A percentile compares a stretch with the other conserved stretches of the same genome.
Evolutionary conservation across 495 filamentous ascomycete genomes (phyloP).

Genomic region (Aspergillus nidulans): DNA sequence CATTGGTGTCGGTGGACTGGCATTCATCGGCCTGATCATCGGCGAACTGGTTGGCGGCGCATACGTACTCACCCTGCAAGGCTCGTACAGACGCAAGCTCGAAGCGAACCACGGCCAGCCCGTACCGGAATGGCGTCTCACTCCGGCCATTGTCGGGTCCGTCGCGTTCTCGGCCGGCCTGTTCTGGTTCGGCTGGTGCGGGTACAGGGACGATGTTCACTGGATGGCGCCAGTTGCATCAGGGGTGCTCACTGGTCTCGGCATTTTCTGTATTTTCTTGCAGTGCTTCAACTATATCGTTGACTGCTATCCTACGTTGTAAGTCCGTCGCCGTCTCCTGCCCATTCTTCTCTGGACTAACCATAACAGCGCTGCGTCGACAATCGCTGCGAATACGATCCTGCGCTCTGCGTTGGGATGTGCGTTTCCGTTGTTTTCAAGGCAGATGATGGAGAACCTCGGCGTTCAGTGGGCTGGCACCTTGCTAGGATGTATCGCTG

Average conservation of each 20-base stretch:
- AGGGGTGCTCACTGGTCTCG: constrained; percentile 30
- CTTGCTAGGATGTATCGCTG: constrained; percentile 69
- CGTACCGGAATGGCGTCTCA: constrained; percentile 38
- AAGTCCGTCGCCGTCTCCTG: constrained; percentile 29
- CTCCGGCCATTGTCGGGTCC: constrained; percentile 46
- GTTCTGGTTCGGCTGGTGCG: constrained; percentile 50
- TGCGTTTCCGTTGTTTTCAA: constrained; percentile 76
- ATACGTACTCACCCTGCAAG: constrained; percentile 27
- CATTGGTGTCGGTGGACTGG: constrained; percentile 30
- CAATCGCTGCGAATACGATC: constrained; percentile 87
- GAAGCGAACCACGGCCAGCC: constrained; percentile 28
- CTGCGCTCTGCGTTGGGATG: constrained; percentile 72
- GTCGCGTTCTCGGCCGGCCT: constrained; percentile 49
- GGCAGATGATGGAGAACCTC: constrained; percentile 76
- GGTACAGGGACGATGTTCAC: constrained; percentile 30
- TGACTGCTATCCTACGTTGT: constrained; percentile 60
- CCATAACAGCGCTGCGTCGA: constrained; percentile 63
- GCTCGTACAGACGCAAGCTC: constrained; percentile 27
- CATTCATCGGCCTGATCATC: constrained; percentile 37
- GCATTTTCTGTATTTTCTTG: constrained; percentile 35
- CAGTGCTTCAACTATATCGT: constrained; percentile 41
- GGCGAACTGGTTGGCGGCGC: constrained; percentile 27
- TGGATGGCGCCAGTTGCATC: constrained; percentile 33
- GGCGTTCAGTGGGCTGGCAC: constrained; percentile 77
- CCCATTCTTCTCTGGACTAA: background rate